Evolutionary conservation across 1,284 basidiomycete species (phyloP), one percentile per base, ranked within the genome.

Genomic region (Ceratobasidium sp.): DNA sequence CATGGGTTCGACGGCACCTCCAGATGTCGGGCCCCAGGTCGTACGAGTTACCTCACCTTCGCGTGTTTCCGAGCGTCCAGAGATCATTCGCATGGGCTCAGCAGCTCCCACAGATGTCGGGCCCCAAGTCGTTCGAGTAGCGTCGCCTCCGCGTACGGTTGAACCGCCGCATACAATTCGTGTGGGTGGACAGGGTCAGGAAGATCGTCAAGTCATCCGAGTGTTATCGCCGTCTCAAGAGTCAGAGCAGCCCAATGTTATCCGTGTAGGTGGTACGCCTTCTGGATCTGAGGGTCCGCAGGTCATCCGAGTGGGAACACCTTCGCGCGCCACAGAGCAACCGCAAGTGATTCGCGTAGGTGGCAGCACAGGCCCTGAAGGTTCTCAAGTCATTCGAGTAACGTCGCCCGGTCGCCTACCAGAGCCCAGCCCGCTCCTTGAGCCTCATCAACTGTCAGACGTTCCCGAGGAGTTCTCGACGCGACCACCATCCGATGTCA

Each of bases 31-130:
- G 17, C 53, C 53, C 24, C 67, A 71, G 36, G 53, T 66, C 56
- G 47, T 76, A 27, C 59, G 74, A 29, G 73, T 59, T n/a, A 60
- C 74, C 29, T 24, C 64, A 1, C 67, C 56, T 50, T 73, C 74
- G 17, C 60, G 33, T 44, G 45, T 41, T 50, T 27, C 73, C 2
- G 73, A 60, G 19, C 51, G 33, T 17, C 66, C 76, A 9, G 60
- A 73, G 1, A 69, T 76, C 45, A 74, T 76, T 56, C 75, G 75
- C 11, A 50, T 71, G 11, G 71, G 71, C 41, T 45, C 64, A 17
- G 33, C 69, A 24, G 31, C 69, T 24, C 65, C 65, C 1, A 31
- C 56, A 27, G 53, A 57, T 29, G n/a, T 4, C 5, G 56, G 33
- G 14, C 69, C 69, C 41, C 69, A 72, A 44, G 31, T 72, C 33